phyloP scores from a whole-genome alignment of 1,284 basidiomycete genomes.

The Gomphus bonarii region DNA sequence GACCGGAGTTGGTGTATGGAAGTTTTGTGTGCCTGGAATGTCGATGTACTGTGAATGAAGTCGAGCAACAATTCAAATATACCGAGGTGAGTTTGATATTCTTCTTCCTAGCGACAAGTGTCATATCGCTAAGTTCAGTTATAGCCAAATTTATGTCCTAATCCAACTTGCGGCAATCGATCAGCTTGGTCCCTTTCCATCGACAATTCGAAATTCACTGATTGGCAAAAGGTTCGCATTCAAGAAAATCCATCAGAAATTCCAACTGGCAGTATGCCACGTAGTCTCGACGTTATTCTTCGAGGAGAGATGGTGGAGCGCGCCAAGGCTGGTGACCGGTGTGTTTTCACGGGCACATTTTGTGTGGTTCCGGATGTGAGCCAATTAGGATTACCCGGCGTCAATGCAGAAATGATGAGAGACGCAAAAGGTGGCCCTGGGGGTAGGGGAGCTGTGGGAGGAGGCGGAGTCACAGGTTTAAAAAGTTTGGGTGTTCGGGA shows the following conservation, averaged over 20 bases:
- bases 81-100: conserved; percentile 63
- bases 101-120: not conserved
- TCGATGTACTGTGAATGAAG: conserved; percentile 79
- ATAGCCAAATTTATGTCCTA: conserved; percentile 88
- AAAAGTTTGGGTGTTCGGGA: conserved; percentile 94
- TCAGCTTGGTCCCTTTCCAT: conserved; percentile 90
- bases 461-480: conserved; percentile 85
- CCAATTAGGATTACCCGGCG: conserved; percentile 91
- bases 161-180: conserved; percentile 88
- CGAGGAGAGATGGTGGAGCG: conserved; percentile 93
- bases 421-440: conserved; percentile 65
- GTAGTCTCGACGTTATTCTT: conserved; percentile 90
- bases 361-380: conserved; percentile 98
- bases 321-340: conserved; percentile 98
- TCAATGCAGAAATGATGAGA: conserved; percentile 87
- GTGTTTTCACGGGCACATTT: conserved; percentile 95
- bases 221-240: conserved; percentile 99
- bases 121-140: not conserved
- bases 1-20: conserved; percentile 90
- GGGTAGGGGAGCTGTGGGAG: conserved; percentile 46
- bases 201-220: conserved; percentile 93
- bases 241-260: conserved; percentile 99
- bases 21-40: conserved; percentile 92
- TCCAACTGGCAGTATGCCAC: conserved; percentile 97
- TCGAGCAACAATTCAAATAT: conserved; percentile 99